A percentile compares a stretch with the other conserved stretches of the same genome.
These are phyloP conservation scores for Ophiognomonia clavigignenti-juglandacearum DNA, from an alignment of 2,329 filamentous ascomycete species.

Conservation along the genomic window DNA sequence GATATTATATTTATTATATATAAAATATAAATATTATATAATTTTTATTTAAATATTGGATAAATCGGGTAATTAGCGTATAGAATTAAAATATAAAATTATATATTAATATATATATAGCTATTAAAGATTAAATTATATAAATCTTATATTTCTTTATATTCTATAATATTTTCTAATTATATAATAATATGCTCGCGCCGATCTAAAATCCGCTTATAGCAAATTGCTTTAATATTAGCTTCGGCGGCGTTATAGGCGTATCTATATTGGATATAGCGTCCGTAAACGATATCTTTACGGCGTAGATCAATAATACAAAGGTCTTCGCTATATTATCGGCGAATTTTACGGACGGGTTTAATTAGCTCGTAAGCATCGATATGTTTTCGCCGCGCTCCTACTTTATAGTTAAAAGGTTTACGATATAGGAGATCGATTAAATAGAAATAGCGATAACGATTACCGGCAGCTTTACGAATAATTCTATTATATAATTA, in stretches of 20 bases:
- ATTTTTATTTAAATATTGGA: constrained; percentile 30
- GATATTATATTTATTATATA: too few species aligned
- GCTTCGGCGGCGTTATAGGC: too few species aligned
- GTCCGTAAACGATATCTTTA: too few species aligned
- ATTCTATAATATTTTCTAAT: constrained; percentile 18
- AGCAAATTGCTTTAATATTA: constrained; percentile 11
- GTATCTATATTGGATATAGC: too few species aligned
- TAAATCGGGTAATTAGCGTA: constrained; percentile 21
- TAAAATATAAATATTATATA: constrained; percentile 37
- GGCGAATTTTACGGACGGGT: constrained; percentile 16
- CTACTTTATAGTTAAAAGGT: constrained; percentile 21
- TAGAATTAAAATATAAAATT: constrained; percentile 19
- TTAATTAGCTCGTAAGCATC: constrained; percentile 20
- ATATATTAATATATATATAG: constrained; percentile 18
- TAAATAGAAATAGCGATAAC: constrained; percentile 23
- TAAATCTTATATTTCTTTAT: constrained; percentile 19
- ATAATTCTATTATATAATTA: constrained; percentile 19
- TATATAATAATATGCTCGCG: constrained; percentile 17
- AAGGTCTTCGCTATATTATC: constrained; percentile 14
- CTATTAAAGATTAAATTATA: constrained; percentile 13
- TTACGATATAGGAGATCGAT: constrained; percentile 26
- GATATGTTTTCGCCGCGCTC: constrained; percentile 18
- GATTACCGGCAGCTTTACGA: constrained; percentile 21
- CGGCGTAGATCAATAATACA: too few species aligned
- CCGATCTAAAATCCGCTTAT: constrained; percentile 10